Evolutionary conservation across 1,139 yeast genomes (phyloP), one percentile per base, ranked within the genome.

Genomic region (Debaryomycetaceae sp.): DNA sequence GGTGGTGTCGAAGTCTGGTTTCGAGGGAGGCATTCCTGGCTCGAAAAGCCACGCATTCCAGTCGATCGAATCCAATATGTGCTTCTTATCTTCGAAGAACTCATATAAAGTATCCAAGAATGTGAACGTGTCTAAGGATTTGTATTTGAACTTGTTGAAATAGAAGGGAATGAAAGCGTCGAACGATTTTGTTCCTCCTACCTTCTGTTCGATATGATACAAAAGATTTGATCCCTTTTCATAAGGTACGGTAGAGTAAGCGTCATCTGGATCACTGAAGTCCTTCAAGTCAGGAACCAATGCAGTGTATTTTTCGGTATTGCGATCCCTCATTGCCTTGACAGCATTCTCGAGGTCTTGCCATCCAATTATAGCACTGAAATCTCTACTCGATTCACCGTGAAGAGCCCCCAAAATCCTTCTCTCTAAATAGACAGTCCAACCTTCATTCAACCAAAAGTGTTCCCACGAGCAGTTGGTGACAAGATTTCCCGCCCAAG

Each of bases 401-500:
- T 87, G 87, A 33, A 88, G 65, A 6, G 77, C 80, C 31, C 87
- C 96, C 38, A 83, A 70, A 49, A 90, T 90, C 56, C 96, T 75
- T 62, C 97, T 80, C 65, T 90, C 97, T 36, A 90, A 66, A 61
- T 89, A 90, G 24, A 90, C 97, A 13, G 97, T 88, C 97, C 97
- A 89, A 37, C 97, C 97, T 69, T 90, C 97, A 61, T 90, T 90
- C 52, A 90, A 75, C 95, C 96, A 90, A 63, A 90, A 88, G 66
- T 89, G 96, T 62, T 87, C 93, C 95, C 96, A 89, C 0, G 93
- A 84, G 56, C 87, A 82, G 66, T 87, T 89, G 37, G 97, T 89
- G 40, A 89, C 96, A 53, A 89, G 74, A 62, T 89, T 89, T 40
- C 97, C 97, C 3, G 89, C 79, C 96, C 96, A 89, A 34, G 95